Percentiles rank a stretch among this genome's conserved stretches.
These are phyloP conservation scores for Ustilago vetiveriae DNA, from an alignment of 1,284 basidiomycete species.

Conservation along the genomic window DNA sequence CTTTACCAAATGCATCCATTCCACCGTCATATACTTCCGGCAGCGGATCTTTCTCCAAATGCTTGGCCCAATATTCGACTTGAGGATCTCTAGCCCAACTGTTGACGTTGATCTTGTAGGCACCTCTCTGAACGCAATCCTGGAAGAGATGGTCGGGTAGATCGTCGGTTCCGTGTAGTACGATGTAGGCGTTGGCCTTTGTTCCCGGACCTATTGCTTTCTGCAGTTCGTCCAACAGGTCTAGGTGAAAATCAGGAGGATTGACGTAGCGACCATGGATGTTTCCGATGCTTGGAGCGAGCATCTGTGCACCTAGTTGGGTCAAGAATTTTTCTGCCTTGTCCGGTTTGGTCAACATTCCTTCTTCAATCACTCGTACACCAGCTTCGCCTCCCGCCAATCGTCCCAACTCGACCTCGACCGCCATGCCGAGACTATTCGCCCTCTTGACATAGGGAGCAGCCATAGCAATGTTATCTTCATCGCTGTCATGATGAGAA, in stretches of 20 bases:
- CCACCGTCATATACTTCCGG: slow-evolving; percentile 46
- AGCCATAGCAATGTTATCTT: slow-evolving; percentile 47
- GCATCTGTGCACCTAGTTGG: slow-evolving; percentile 68
- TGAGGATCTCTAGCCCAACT: slow-evolving; percentile 49
- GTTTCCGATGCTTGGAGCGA: slow-evolving; percentile 70
- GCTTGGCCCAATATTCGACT: slow-evolving; percentile 30
- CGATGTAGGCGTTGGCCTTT: slow-evolving; percentile 18
- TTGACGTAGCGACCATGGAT: slow-evolving; percentile 67
- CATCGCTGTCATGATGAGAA: slow-evolving; percentile 40
- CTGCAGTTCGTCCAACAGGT: slow-evolving; percentile 36
- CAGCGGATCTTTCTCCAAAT: slow-evolving; percentile 22
- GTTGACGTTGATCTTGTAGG: slow-evolving; percentile 49
- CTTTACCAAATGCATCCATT: slow-evolving; percentile 21
- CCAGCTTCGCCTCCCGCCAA: slow-evolving; percentile 70
- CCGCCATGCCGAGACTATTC: slow-evolving; percentile 68
- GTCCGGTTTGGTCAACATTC: slow-evolving; percentile 68
- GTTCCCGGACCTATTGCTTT: slow-evolving; percentile 27
- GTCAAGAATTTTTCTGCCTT: slow-evolving; percentile 50
- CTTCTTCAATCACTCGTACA: slow-evolving; percentile 69
- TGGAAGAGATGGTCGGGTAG: slow-evolving; percentile 34
- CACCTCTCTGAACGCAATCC: slow-evolving; percentile 31
- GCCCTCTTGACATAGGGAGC: slow-evolving; percentile 52
- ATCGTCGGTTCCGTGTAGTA: slow-evolving; percentile 52
- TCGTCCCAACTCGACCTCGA: slow-evolving; percentile 70
- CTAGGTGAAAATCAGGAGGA: slow-evolving; percentile 34